Conservation (phyloP, 495 filamentous ascomycete genomes). For the Hypoxylon cercidicola region DNA sequence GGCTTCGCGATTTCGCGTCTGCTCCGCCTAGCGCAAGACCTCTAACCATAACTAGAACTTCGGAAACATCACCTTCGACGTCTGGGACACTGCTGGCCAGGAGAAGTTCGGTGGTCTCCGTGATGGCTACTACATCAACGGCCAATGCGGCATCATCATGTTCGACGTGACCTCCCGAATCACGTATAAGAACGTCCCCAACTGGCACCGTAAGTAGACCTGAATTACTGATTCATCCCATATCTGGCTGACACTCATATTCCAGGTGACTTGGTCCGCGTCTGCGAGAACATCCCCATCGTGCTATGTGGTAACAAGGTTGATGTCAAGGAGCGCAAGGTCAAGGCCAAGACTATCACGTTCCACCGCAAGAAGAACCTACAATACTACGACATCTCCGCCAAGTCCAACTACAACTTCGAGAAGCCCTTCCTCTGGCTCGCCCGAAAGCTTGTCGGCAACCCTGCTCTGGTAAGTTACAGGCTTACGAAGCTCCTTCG, state of each 20-base stretch:
- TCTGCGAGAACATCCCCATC: constrained; percentile 99
- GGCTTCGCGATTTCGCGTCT: constrained; percentile 19
- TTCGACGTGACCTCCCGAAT: constrained; percentile 99
- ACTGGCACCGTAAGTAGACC: constrained; percentile 95
- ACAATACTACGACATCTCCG: constrained; percentile 99
- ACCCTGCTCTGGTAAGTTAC: constrained; percentile 79
- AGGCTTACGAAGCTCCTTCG: constrained; percentile 24
- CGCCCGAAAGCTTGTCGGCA: constrained; percentile 96
- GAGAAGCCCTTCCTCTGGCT: constrained; percentile 99
- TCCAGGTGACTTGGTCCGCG: constrained; percentile 97
- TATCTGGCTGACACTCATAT: constrained; percentile 14
- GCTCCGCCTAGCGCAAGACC: constrained; percentile 23
- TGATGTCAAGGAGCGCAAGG: constrained; percentile 99
- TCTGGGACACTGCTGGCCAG: constrained; percentile 99
- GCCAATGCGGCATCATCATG: constrained; percentile 99
- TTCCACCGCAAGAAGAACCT: constrained; percentile 99
- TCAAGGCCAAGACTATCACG: constrained; percentile 99
- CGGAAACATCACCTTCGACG: constrained; percentile 97
- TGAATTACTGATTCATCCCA: background rate
- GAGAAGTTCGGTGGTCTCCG: constrained; percentile 99
- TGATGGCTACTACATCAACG: constrained; percentile 99
- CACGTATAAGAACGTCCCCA: constrained; percentile 99
- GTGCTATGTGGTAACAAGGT: constrained; percentile 99
- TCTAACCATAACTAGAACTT: constrained; percentile 75
- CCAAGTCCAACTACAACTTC: constrained; percentile 99